Evolutionary conservation across 2,329 filamentous ascomycete genomes (phyloP).

Genomic region (Penicillium sp.): DNA sequence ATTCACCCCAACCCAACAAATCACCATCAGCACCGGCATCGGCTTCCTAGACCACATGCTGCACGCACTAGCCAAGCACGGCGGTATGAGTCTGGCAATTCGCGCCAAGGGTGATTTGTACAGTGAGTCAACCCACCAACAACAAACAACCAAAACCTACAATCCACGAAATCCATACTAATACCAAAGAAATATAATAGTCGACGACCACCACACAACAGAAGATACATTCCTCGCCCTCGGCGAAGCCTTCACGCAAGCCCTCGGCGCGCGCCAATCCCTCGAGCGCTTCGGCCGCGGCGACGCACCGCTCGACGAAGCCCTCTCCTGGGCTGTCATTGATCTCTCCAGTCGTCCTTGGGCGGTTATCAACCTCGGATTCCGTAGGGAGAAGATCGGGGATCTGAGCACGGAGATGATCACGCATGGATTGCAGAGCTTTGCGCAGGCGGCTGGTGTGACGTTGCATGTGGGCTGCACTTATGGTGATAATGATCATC

Average conservation of each 20-base stretch:
- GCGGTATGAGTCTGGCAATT: slow-evolving; percentile 84
- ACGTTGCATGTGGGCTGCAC: slow-evolving; percentile 96
- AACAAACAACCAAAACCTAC: too few relatives aligned
- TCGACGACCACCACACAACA: slow-evolving; percentile 97
- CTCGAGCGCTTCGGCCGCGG: slow-evolving; percentile 87
- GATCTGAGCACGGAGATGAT: slow-evolving; percentile 95
- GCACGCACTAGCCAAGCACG: slow-evolving; percentile 92
- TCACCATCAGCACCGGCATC: slow-evolving; percentile 86
- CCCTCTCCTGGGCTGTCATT: slow-evolving; percentile 86
- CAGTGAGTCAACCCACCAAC: slow-evolving; percentile 55
- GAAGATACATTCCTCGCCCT: slow-evolving; percentile 94
- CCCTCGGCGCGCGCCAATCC: slow-evolving; percentile 72
- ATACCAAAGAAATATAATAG: slow-evolving; percentile 45
- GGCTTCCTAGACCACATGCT: slow-evolving; percentile 99
- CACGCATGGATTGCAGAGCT: slow-evolving; percentile 90
- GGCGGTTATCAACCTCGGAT: slow-evolving; percentile 74
- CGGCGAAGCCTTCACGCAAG: slow-evolving; percentile 75
- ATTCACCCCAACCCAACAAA: slow-evolving; percentile 76
- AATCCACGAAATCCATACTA: too few relatives aligned
- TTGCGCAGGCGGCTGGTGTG: slow-evolving; percentile 81
- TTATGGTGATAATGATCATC: slow-evolving; percentile 89
- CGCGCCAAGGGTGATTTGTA: slow-evolving; percentile 84
- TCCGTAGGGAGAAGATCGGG: slow-evolving; percentile 88
- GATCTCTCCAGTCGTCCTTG: slow-evolving; percentile 92
- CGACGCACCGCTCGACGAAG: slow-evolving; percentile 92